Base-by-base conservation (phyloP, 2,329 filamentous ascomycete species). In the Epicoccum sorghinum region DNA sequence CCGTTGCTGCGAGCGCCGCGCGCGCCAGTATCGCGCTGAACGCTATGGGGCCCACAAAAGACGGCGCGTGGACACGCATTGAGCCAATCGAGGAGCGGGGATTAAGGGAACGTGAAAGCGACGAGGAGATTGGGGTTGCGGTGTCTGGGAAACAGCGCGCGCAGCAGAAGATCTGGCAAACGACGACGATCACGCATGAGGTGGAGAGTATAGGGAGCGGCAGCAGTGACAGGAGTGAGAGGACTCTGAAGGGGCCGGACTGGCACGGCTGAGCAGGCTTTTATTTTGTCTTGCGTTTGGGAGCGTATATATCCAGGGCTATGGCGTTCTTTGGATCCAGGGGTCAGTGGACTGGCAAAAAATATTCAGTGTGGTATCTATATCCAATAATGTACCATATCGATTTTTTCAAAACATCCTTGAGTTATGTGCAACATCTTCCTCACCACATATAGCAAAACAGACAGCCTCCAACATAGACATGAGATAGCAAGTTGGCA, bases 281-380 rank as follows among this genome's bases (percentile, higher is more conserved):
- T 23, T 8, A 4, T 6, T 33, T 8, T 13, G 7, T 41, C 4
- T 14, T 10, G 42, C 13, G 29, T 46, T 52, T 24, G 12, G 10
- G 12, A 29, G 51, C 39, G 39, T 49, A 48, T 36, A 54, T 54
- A 54, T 49, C 51, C 45, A n/a, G 24, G 42, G 30, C 24, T 33
- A 4, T 13, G 44, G 51, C 44, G 44, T 47, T 14, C 32, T 29
- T 33, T 6, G 32, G 32, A 9, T 9, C 32, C 18, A 18, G 18
- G 18, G 18, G 18, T 29, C 4, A 6, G 4, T 29, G 6, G 1
- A 3, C 3, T 29, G 27, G 6, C 27, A 1, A 29, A 3, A 9
- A 29, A 29, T 29, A 9, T 29, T 7, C 27, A 29, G 6, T 29
- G 27, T 29, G 27, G 27, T 29, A 29, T 29, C 9, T 9, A 29